Evolutionary conservation across 2,329 filamentous ascomycete species (phyloP), one percentile per base, ranked within the genome.

Genomic region (Aspergillus sp.): DNA sequence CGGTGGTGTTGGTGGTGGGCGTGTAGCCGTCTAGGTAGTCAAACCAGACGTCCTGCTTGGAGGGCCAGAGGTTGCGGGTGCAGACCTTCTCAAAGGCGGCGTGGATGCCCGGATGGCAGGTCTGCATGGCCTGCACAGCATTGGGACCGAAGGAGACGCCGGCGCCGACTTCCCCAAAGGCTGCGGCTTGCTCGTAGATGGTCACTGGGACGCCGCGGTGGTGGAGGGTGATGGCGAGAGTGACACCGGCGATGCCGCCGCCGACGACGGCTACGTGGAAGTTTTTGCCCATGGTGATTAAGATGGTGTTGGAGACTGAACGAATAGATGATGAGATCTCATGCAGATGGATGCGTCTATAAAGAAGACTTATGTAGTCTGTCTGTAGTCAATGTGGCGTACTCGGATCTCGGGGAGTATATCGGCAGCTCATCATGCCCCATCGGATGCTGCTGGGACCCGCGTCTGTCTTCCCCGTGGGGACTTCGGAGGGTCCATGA

Each of bases 101-200:
- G 14, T 71, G 54, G 16, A 73, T 58, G 9, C 60, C 65, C 35
- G 60, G 62, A 43, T 61, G 60, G 53, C 59, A 55, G 24, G 47
- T 44, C 20, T 59, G 61, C 59, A 63, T 61, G 2, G 57, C 58
- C 10, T 61, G 49, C n/a, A 60, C 56, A 2, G 70, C 70, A 43
- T 73, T 73, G n/a, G 66, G 61, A 9, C 65, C 67, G 51, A 73
- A 71, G 26, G 68, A 70, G 41, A 73, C 68, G 1, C 69, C 69
- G 2, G 70, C 69, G 6, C 71, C 71, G 26, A 73, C 69, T 52
- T 72, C 70, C 11, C 60, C 61, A 49, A 73, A 73, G 17, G 70
- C 63, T 1, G 58, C 49, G 3, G 71, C 69, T 56, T 71, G 68
- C 45, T 73, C 71, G 56, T 72, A 72, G 24, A 72, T 59, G 19